These are phyloP conservation scores for Isoetes taiwanensis DNA, from an alignment of 75 land plant genomes.

Conservation along the genomic window DNA sequence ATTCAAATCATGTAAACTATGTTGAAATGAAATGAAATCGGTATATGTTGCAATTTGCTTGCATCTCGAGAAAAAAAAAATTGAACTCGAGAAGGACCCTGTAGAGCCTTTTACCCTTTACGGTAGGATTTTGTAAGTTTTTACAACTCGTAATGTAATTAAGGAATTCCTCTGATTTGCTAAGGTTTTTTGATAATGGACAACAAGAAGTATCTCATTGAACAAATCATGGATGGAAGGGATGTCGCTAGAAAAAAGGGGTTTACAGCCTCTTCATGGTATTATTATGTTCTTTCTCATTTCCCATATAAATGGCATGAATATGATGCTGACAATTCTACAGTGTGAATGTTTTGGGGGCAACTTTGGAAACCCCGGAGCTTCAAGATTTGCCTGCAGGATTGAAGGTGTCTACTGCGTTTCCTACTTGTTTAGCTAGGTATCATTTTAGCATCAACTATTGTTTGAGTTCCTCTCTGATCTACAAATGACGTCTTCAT, in stretches of 20 bases:
- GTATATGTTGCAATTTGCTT: too few species aligned
- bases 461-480: too few species aligned
- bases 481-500: too few species aligned
- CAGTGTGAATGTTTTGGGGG: slow-evolving; percentile 30
- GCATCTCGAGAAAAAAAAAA: too few species aligned
- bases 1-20: too few species aligned
- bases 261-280: slow-evolving; percentile 31
- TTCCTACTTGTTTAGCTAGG: too few species aligned
- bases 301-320: too few species aligned
- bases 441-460: too few species aligned
- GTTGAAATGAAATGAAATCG: too few species aligned
- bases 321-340: too few species aligned
- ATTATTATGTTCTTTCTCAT: too few species aligned
- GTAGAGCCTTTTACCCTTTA: slow-evolving; percentile 28
- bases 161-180: not conserved
- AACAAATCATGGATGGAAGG: slow-evolving; percentile 27
- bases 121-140: slow-evolving; percentile 31
- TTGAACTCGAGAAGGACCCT: slow-evolving; percentile 27
- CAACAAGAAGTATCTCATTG: slow-evolving; percentile 30
- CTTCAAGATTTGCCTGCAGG: slow-evolving; percentile 27
- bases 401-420: slow-evolving; percentile 20
- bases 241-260: slow-evolving; percentile 24
- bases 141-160: not conserved
- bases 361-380: slow-evolving; percentile 27
- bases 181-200: not conserved